These are phyloP conservation scores for Amanita inopinata DNA, from an alignment of 768 basidiomycete species.

Conservation along the genomic window DNA sequence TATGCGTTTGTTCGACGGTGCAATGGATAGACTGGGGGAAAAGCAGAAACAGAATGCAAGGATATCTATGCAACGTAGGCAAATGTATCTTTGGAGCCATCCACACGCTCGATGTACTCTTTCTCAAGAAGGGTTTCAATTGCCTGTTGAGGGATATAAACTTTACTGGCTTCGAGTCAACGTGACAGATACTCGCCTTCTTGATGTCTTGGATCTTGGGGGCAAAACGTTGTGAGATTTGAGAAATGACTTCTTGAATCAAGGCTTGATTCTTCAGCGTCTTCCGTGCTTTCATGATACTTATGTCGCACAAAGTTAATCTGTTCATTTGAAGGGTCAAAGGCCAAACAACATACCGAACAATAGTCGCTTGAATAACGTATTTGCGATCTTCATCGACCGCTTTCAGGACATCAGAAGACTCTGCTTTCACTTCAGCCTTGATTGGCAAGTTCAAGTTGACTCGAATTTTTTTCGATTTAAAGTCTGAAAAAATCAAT, in stretches of 20 bases:
- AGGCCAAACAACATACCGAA: constrained; percentile 38
- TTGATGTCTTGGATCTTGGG: constrained; percentile 97
- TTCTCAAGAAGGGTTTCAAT: constrained; percentile 91
- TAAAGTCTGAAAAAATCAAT: constrained; percentile 49
- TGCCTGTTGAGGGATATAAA: constrained; percentile 37
- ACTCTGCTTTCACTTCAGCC: constrained; percentile 89
- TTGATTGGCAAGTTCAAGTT: constrained; percentile 90
- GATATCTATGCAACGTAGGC: constrained; percentile 55
- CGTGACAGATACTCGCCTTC: constrained; percentile 47
- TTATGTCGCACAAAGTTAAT: constrained; percentile 18
- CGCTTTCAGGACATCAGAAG: constrained; percentile 81
- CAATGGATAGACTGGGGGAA: too few relatives aligned
- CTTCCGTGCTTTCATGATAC: constrained; percentile 94
- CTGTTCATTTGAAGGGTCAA: background rate
- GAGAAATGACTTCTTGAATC: constrained; percentile 85
- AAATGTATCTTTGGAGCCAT: constrained; percentile 84
- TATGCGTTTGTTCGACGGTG: background rate
- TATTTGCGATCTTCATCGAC: constrained; percentile 98
- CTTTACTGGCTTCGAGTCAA: background rate
- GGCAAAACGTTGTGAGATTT: constrained; percentile 79
- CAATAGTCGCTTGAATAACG: constrained; percentile 90
- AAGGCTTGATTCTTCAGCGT: constrained; percentile 89
- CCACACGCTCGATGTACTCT: constrained; percentile 94
- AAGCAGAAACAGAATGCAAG: constrained; percentile 6
- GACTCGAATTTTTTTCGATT: constrained; percentile 88